Conservation (phyloP, 2,329 filamentous ascomycete species). For the Boeremia lycopersici region DNA sequence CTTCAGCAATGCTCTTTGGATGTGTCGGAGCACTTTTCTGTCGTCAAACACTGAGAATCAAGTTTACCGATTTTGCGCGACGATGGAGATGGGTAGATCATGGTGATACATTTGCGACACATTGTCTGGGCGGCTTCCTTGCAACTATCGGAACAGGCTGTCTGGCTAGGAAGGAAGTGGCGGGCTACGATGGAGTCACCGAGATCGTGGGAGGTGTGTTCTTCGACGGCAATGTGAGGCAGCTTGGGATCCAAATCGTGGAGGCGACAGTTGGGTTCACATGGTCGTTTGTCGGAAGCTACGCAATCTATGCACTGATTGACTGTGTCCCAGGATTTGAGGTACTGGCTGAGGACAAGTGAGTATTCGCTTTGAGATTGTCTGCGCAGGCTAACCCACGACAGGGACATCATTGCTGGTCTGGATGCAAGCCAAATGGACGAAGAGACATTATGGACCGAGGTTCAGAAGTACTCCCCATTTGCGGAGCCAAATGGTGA, state of each 20-base stretch:
- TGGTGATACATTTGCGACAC: conserved; percentile 62
- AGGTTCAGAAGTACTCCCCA: conserved; percentile 45
- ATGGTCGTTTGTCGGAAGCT: conserved; percentile 58
- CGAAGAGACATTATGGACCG: conserved; percentile 51
- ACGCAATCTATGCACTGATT: conserved; percentile 56
- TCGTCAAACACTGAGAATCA: conserved; percentile 59
- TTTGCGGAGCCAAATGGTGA: conserved; percentile 39
- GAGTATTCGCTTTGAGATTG: conserved; percentile 31
- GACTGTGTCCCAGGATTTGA: conserved; percentile 61
- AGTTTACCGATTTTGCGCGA: conserved; percentile 57
- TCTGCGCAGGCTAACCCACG: conserved; percentile 9
- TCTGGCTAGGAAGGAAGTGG: conserved; percentile 58
- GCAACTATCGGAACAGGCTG: conserved; percentile 59
- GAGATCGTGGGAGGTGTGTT: conserved; percentile 58
- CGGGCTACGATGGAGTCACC: conserved; percentile 58
- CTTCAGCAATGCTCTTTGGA: conserved; percentile 57
- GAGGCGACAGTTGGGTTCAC: conserved; percentile 59
- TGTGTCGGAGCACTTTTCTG: conserved; percentile 55
- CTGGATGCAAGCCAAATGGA: conserved; percentile 60
- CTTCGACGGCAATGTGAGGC: conserved; percentile 59
- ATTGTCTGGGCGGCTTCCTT: conserved; percentile 59
- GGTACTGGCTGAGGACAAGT: conserved; percentile 60
- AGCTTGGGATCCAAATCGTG: conserved; percentile 58
- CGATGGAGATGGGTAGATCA: conserved; percentile 60
- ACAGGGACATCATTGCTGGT: conserved; percentile 54